Base-by-base conservation (phyloP, 108 stramenopile species). In the Parietichytrium sp. region DNA sequence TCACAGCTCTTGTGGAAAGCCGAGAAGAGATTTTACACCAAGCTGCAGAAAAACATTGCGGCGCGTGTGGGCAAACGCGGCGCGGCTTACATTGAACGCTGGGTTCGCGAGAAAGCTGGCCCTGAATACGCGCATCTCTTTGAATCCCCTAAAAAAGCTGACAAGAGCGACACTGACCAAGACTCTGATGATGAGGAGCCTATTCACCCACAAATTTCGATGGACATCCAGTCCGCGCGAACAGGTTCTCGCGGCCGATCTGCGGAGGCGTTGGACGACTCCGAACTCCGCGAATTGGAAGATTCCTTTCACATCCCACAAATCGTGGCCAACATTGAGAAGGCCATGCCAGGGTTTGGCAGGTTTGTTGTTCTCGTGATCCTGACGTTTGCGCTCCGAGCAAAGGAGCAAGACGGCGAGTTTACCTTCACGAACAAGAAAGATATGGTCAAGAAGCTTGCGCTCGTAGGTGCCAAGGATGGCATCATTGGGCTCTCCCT, bases 401-500 rank as follows among this genome's bases (percentile, higher is more conserved):
- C 61, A 16, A 72, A 72, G 61, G 61, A 10, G 33, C 38, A 20
- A 6, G 61, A 72, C 61, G 42, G 45, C 23, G 20, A 72, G n/a
- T 72, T 72, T 27, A 42, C 25, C 1, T 72, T 45, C 33, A 42
- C 61, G 10, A 42, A 72, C 42, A 72, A 72, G 20, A 72, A 47
- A 25, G 61, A 72, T 42, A 72, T 72, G 61, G 20, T 72, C 42
- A 72, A 45, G 61, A 72, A 72, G 45, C 36, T 72, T 33, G 61
- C 61, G 6, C 16, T 72, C 42, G 61, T 72, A n/a, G 61, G 61
- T 27, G 61, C 61, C 33, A 72, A 72, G 61, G 61, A 72, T 25
- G 61, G 61, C 0, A 72, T 72, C 20, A 72, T 72, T 25, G 61
- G 61, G 2, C 61, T 72, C 61, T 45, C 38, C 20, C 42, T 72